A percentile compares a stretch with the other conserved stretches of the same genome.
These are phyloP conservation scores for Candida stauntonica DNA, from an alignment of 805 yeast species.

Conservation along the genomic window DNA sequence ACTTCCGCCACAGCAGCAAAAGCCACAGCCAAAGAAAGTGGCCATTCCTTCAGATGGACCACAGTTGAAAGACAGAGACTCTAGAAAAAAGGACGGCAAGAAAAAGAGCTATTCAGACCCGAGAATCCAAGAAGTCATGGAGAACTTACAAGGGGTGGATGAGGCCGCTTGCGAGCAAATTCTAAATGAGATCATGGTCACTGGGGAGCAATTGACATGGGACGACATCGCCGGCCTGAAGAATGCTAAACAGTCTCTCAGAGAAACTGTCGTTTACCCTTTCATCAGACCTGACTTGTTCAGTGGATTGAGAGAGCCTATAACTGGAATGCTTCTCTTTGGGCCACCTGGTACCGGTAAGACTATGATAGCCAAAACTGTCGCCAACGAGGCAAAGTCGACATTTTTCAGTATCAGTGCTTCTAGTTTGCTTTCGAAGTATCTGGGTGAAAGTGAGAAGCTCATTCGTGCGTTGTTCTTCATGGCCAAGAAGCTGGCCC, in stretches of 20 bases:
- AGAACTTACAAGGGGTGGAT: slow-evolving; percentile 62
- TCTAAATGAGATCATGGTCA: slow-evolving; percentile 79
- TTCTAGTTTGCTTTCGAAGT: slow-evolving; percentile 82
- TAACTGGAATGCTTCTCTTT: slow-evolving; percentile 90
- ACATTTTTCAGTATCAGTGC: slow-evolving; percentile 92
- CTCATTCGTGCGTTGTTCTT: slow-evolving; percentile 83
- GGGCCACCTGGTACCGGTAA: slow-evolving; percentile 99
- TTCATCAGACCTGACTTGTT: slow-evolving; percentile 91
- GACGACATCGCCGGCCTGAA: slow-evolving; percentile 92
- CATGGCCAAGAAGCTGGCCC: slow-evolving; percentile 80
- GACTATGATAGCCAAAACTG: slow-evolving; percentile 95
- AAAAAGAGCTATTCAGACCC: slow-evolving; percentile 20
- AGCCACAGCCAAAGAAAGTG: slow-evolving; percentile 9
- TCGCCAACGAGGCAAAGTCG: slow-evolving; percentile 90
- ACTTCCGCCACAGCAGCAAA: slow-evolving; percentile 2
- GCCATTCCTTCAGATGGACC: slow-evolving; percentile 4
- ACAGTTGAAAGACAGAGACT: no score
- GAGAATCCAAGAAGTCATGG: slow-evolving; percentile 28
- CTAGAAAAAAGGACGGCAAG: no score
- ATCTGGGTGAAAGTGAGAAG: slow-evolving; percentile 91
- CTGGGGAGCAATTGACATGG: slow-evolving; percentile 92
- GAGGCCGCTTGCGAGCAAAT: slow-evolving; percentile 76
- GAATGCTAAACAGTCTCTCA: slow-evolving; percentile 80
- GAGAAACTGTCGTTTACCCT: slow-evolving; percentile 95
- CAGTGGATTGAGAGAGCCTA: slow-evolving; percentile 87